Percentiles rank a stretch among this genome's conserved stretches.
phyloP scores from a whole-genome alignment of 768 basidiomycete species.

The Obba rivulosa region DNA sequence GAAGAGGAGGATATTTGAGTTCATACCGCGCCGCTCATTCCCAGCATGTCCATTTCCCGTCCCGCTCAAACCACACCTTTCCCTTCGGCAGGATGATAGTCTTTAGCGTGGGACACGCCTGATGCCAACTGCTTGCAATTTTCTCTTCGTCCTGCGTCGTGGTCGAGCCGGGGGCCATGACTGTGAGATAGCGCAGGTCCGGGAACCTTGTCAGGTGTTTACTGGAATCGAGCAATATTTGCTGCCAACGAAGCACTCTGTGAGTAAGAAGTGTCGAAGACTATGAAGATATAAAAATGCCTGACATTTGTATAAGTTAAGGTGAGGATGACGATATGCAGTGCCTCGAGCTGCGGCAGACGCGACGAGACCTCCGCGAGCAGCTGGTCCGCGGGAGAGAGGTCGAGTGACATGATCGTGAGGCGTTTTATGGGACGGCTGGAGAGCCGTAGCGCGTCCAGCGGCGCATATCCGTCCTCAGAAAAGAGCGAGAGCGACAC shows the following conservation, averaged over 20 bases:
- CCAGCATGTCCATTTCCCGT: slow-evolving; percentile 18
- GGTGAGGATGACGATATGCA: slow-evolving; percentile 55
- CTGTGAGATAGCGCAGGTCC: slow-evolving; percentile 46
- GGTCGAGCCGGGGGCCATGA: slow-evolving; percentile 41
- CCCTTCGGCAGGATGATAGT: slow-evolving; percentile 65
- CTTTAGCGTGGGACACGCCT: slow-evolving; percentile 51
- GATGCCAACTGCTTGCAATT: slow-evolving; percentile 52
- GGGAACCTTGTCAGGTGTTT: slow-evolving; percentile 36
- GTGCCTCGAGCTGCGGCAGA: slow-evolving; percentile 47
- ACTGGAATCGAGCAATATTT: slow-evolving; percentile 36
- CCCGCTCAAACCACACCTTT: slow-evolving; percentile 48
- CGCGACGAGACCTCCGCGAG: slow-evolving; percentile 42
- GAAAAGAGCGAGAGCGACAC: slow-evolving; percentile 51
- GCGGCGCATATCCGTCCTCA: slow-evolving; percentile 30
- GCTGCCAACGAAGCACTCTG: slow-evolving; percentile 22
- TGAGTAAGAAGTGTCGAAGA: slow-evolving; percentile 3
- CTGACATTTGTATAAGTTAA: slow-evolving; percentile 44
- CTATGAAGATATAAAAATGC: slow-evolving; percentile 5
- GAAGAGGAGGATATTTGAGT: too few species aligned
- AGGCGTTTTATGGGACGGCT: slow-evolving; percentile 39
- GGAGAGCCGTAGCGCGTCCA: slow-evolving; percentile 39
- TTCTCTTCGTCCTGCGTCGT: slow-evolving; percentile 36
- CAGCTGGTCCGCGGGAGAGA: slow-evolving; percentile 36
- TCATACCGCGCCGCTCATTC: not conserved
- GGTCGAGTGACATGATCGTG: slow-evolving; percentile 56